phyloP scores from a whole-genome alignment of 148 eudicot genomes.

The Tetragonia tetragonoides region DNA sequence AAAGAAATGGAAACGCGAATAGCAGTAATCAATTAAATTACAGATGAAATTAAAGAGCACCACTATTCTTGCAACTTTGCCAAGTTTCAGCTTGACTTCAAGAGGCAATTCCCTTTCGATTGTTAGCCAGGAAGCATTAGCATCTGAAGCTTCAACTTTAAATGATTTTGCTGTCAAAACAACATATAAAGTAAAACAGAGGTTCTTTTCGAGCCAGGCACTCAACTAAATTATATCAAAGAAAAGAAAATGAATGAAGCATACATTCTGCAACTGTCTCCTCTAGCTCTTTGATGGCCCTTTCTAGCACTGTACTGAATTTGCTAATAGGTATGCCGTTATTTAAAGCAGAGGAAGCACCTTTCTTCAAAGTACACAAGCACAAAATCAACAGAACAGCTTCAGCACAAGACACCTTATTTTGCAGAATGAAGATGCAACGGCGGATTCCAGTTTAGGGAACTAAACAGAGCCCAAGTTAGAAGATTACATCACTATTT shows the following conservation, averaged over 20 bases:
- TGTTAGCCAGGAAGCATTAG: background rate
- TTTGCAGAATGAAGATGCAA: background rate
- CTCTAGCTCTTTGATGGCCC: slow-evolving; percentile 16
- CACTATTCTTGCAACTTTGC: slow-evolving; percentile 5
- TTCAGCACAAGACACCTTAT: background rate
- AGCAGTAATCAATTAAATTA: background rate
- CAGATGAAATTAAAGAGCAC: background rate
- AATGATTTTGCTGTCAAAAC: slow-evolving; percentile 14
- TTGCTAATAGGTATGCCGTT: background rate
- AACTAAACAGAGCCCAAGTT: background rate
- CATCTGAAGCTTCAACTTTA: slow-evolving; percentile 5
- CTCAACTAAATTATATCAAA: background rate
- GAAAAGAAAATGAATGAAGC: background rate
- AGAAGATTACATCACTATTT: too few relatives aligned
- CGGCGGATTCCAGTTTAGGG: background rate
- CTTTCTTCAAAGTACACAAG: slow-evolving; percentile 5
- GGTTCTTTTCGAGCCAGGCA: slow-evolving; percentile 2
- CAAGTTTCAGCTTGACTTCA: slow-evolving; percentile 17
- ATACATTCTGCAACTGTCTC: slow-evolving; percentile 19
- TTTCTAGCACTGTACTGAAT: slow-evolving; percentile 10
- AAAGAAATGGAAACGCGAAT: background rate
- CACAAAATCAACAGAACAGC: background rate
- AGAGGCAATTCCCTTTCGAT: slow-evolving; percentile 14
- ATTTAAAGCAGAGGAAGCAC: background rate
- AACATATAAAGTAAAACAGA: background rate